Conservation (phyloP, 2,329 filamentous ascomycete species). For the Bertia moriformis region DNA sequence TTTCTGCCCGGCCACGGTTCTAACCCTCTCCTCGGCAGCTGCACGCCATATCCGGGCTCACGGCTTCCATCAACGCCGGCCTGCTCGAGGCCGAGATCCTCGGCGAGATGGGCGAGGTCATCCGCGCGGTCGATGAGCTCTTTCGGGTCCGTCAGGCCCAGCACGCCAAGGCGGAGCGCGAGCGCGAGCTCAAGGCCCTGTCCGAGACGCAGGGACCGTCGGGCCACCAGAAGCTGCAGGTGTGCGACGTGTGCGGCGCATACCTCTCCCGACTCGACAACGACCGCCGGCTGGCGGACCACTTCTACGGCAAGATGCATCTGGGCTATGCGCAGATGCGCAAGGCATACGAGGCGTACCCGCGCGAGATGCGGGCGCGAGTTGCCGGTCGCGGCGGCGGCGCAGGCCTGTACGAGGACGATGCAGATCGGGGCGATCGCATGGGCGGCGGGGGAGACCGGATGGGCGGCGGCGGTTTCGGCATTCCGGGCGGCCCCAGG, state of each 20-base stretch:
- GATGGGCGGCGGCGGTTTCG: too few relatives aligned
- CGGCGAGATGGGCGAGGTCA: slow-evolving; percentile 68
- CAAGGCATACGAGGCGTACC: slow-evolving; percentile 76
- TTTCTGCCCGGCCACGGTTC: neutral
- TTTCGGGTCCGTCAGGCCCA: slow-evolving; percentile 72
- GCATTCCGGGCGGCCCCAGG: slow-evolving; percentile 20
- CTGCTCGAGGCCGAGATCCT: slow-evolving; percentile 76
- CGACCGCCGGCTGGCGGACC: slow-evolving; percentile 81
- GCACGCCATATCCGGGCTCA: slow-evolving; percentile 71
- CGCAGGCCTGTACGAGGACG: slow-evolving; percentile 33
- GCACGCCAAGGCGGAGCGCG: slow-evolving; percentile 67
- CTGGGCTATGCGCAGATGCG: slow-evolving; percentile 96
- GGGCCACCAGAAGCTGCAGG: slow-evolving; percentile 93
- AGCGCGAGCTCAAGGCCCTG: slow-evolving; percentile 77
- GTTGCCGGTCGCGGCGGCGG: slow-evolving; percentile 18
- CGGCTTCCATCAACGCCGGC: slow-evolving; percentile 64
- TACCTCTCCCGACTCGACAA: slow-evolving; percentile 89
- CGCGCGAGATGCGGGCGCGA: slow-evolving; percentile 62
- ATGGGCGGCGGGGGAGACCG: slow-evolving; percentile 34
- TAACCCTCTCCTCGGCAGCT: slow-evolving; percentile 29
- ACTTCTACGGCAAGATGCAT: slow-evolving; percentile 99
- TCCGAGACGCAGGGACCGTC: slow-evolving; percentile 84
- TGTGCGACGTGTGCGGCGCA: slow-evolving; percentile 95
- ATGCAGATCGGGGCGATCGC: slow-evolving; percentile 29
- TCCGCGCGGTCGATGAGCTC: slow-evolving; percentile 72